Evolutionary conservation across 805 yeast species (phyloP), one percentile per base, ranked within the genome.

Genomic region (Yamadazyma olivae): DNA sequence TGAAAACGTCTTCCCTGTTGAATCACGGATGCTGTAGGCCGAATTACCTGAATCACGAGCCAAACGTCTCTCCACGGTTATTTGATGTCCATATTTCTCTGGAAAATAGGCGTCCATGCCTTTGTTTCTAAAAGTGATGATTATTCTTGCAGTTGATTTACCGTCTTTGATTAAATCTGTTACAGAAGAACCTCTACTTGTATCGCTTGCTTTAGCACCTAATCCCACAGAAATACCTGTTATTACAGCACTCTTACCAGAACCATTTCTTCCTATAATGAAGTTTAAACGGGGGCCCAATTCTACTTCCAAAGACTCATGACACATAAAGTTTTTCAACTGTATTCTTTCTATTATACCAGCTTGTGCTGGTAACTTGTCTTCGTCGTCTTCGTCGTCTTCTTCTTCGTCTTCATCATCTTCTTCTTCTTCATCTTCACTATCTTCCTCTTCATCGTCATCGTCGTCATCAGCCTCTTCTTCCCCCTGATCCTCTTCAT

Each of bases 251-350:
- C 87, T 77, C 53, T 90, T 90, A 20, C 98, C 98, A 25, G 90
- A 79, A 2, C 98, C 98, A 52, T 90, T 90, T 38, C 83, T 71
- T 15, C 98, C 98, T 26, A 86, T 82, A 38, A 90, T 86, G 53
- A 90, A 84, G 56, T 90, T 90, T 47, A 90, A 70, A 36, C 81
- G 77, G 0, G 91, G 89, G 1, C 93, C 93, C 21, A 90, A 70
- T 3, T 71, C 74, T 6, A 93, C 61, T 38, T 78, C 79, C 50
- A 93, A 86, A 37, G 85, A 77, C 31, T 78, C 82, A 54, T 93
- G 99, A 46, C 95, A 88, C 96, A 88, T 88, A 56, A 88, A 88
- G 61, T 88, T 87, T 41, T 74, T 71, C 28, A 90, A 61, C 17
- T 70, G 70, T 3, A 90, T 71, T 28, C 68, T 67, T 47, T 75